These are phyloP conservation scores for Penicillium fimorum DNA, from an alignment of 495 filamentous ascomycete species.

Conservation along the genomic window DNA sequence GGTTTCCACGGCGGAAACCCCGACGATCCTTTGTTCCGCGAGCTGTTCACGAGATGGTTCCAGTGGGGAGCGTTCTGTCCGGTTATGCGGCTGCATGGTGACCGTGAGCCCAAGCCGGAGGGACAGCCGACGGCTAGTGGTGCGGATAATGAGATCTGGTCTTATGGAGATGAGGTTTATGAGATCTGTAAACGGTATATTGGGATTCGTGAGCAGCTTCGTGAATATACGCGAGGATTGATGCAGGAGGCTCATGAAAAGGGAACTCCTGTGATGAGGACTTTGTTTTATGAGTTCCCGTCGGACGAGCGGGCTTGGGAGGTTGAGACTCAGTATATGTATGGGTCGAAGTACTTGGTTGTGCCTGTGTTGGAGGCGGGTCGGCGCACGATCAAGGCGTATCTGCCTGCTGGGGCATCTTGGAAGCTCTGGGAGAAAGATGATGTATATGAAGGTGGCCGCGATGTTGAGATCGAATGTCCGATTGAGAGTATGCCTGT, in stretches of 20 bases:
- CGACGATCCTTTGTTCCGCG: constrained; percentile 50
- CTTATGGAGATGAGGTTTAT: constrained; percentile 55
- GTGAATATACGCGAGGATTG: constrained; percentile 48
- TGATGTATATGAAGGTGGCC: constrained; percentile 33
- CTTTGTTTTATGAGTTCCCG: constrained; percentile 58
- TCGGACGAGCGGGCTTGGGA: constrained; percentile 48
- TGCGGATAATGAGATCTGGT: constrained; percentile 59
- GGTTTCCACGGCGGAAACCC: constrained; percentile 59
- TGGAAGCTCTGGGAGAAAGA: constrained; percentile 42
- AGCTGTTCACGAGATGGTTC: constrained; percentile 61
- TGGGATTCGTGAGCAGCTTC: constrained; percentile 49
- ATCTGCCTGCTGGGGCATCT: constrained; percentile 44
- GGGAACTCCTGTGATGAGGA: constrained; percentile 54
- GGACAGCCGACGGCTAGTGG: constrained; percentile 40
- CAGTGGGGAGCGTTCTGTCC: constrained; percentile 61
- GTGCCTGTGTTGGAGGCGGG: constrained; percentile 47
- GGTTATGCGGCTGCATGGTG: constrained; percentile 59
- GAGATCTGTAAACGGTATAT: constrained; percentile 57
- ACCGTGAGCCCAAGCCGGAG: constrained; percentile 53
- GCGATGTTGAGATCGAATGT: constrained; percentile 41
- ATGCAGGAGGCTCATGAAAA: constrained; percentile 56
- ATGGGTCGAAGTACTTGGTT: constrained; percentile 52
- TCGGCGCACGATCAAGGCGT: constrained; percentile 40
- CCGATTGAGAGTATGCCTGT: constrained; percentile 54
- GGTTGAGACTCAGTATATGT: constrained; percentile 55